Conservation (phyloP, 163 green algal genomes). For the Scenedesmus sp. region DNA sequence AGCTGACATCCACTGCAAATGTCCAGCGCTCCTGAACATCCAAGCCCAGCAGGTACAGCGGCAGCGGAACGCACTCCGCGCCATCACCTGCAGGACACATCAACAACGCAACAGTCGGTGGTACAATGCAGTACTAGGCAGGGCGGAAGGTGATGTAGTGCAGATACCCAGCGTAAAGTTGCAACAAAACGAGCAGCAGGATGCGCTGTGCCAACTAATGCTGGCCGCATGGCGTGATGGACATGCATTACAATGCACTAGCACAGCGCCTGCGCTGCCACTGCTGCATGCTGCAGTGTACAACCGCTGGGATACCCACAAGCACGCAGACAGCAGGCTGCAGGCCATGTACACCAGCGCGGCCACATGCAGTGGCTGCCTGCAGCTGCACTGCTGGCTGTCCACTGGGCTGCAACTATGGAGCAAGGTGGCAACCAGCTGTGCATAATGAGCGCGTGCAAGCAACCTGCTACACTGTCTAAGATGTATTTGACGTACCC, state of each 20-base stretch:
- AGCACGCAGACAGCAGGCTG: background rate
- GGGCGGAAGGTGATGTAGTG: too few species aligned
- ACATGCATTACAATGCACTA: background rate
- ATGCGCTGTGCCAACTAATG: background rate
- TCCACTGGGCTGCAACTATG: too few species aligned
- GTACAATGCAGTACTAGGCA: background rate
- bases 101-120: background rate
- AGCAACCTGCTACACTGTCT: background rate
- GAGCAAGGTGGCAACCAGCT: too few species aligned
- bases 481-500: background rate
- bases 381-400: too few species aligned
- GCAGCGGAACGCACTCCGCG: slow-evolving; percentile 52
- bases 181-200: too few species aligned
- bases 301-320: too few species aligned
- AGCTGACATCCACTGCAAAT: slow-evolving; percentile 65
- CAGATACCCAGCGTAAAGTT: too few species aligned
- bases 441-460: background rate
- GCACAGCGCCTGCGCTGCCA: background rate
- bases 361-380: too few species aligned
- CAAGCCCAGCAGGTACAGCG: slow-evolving; percentile 69
- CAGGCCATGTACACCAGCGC: background rate
- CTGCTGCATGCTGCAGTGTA: too few species aligned
- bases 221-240: background rate
- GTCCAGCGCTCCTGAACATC: slow-evolving; percentile 68
- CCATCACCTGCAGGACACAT: slow-evolving; percentile 50